These are phyloP conservation scores for Mycocentrospora acerina DNA, from an alignment of 2,329 filamentous ascomycete genomes.

Conservation along the genomic window DNA sequence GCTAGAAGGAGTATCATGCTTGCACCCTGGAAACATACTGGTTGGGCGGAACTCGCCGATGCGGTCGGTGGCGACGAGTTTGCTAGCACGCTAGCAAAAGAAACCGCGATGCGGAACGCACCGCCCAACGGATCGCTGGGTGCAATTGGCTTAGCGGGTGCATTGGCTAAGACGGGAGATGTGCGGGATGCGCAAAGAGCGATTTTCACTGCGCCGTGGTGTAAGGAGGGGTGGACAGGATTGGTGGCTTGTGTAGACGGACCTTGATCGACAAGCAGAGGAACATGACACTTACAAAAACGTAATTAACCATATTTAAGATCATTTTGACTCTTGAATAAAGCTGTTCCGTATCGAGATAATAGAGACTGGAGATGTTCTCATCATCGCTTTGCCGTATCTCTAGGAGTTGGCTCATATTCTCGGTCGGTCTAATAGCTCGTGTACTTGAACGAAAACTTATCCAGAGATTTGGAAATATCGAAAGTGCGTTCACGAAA, in stretches of 20 bases:
- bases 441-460: too few relatives aligned
- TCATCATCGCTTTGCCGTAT: too few relatives aligned
- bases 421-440: too few relatives aligned
- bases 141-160: slow-evolving; percentile 68
- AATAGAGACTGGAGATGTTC: too few relatives aligned
- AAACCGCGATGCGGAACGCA: slow-evolving; percentile 72
- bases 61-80: slow-evolving; percentile 49
- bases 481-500: too few relatives aligned
- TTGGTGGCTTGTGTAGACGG: slow-evolving; percentile 43
- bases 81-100: slow-evolving; percentile 75
- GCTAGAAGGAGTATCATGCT: slow-evolving; percentile 78
- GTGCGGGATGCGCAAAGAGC: slow-evolving; percentile 74
- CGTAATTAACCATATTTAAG: too few relatives aligned
- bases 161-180: slow-evolving; percentile 72
- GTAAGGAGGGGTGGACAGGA: slow-evolving; percentile 62
- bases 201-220: slow-evolving; percentile 82
- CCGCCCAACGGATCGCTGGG: slow-evolving; percentile 70
- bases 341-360: too few relatives aligned
- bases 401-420: too few relatives aligned
- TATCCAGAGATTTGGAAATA: too few relatives aligned
- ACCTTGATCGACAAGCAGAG: neutral
- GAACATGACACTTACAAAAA: neutral
- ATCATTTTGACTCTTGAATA: too few relatives aligned
- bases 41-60: slow-evolving; percentile 75
- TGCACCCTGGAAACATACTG: slow-evolving; percentile 73